Evolutionary conservation across 2,329 filamentous ascomycete species (phyloP), one percentile per base, ranked within the genome.

Genomic region (Botrytis medusae): DNA sequence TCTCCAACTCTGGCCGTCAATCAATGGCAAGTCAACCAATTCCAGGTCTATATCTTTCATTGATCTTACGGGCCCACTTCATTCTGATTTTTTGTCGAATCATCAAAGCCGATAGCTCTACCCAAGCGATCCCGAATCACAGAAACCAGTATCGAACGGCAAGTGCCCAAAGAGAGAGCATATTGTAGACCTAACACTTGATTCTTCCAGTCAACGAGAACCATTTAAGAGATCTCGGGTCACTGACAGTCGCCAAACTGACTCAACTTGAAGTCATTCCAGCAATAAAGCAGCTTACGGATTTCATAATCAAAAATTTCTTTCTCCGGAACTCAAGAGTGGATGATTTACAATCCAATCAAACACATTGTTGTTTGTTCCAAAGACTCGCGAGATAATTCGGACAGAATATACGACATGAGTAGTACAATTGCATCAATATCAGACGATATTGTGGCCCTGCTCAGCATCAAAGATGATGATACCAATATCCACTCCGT

Each of bases 381-480:
- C 14, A 61, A 25, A 40, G 29, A 37, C 6, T 40, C 18, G 40
- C 20, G 34, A 25, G 32, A 61, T 61, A 14, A 1, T 16, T 12
- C 20, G 16, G 20, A 25, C 22, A 40, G 14, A 25, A 61, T 37
- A 25, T 25, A 61, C 2, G 34, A 34, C 10, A n/a, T n/a, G 20
- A 37, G 3, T 0, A 14, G 14, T 0, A 8, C 20, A 14, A 12
- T 9, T 16, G 1, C 16, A 6, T 37, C 9, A n/a, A 8, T 14
- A 61, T 61, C 59, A n/a, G 10, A 61, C 2, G 59, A 40, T 16
- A 61, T 61, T 3, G 16, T 14, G 10, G 20, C 6, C 5, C 40
- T 40, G 14, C 7, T 40, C 12, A 32, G 16, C 6, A 37, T 40
- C 59, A 61, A 37, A 8, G 6, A 40, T 37, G 4, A 61, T 25